Evolutionary conservation across 306 rosid genomes (phyloP), one percentile per base, ranked within the genome.

Genomic region (Trifolium pratense): DNA sequence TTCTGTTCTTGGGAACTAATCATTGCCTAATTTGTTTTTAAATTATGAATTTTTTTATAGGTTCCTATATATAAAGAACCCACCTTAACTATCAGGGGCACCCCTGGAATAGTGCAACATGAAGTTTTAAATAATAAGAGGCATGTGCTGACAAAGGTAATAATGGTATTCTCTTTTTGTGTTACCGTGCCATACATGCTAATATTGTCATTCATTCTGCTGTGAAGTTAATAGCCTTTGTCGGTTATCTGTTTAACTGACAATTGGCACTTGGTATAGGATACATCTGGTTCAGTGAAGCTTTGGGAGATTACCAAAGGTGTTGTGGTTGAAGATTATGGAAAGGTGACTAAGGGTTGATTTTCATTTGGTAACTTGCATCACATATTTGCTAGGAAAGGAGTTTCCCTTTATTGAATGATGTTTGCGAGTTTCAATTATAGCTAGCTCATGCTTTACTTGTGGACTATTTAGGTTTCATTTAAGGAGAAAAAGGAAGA

Each of bases 241-340:
- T 53, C 17, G 51, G 36, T 66, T 61, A 48, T 73, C 34, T 83
- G 57, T 25, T 73, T 39, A 56, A 68, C 74, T 80, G 49, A 80
- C 76, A 18, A 48, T 69, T 72, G 66, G 52, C 73, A 61, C 61
- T 75, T 36, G 55, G 51, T 31, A 34, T 83, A 95, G 99, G 97
- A 95, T 85, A 85, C 97, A 66, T 85, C 96, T 77, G 91, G 91
- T 79, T 90, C 97, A 25, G 99, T 95, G 70, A 95, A 95, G 85
- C 86, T 95, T 70, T 95, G 99, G 99, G 99, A 95, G 91, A 83
- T 95, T 64, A 95, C 99, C 36, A 90, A 83, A 81, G 97, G 99
- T 63, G 78, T 77, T 71, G 90, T 95, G 52, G 80, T 95, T 82
- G 93, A 86, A 81, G 92, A 91, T 87, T 95, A 84, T 61, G 97